Evolutionary conservation across 345 rosid species (phyloP).

Genomic region (Lepidium africanum): DNA sequence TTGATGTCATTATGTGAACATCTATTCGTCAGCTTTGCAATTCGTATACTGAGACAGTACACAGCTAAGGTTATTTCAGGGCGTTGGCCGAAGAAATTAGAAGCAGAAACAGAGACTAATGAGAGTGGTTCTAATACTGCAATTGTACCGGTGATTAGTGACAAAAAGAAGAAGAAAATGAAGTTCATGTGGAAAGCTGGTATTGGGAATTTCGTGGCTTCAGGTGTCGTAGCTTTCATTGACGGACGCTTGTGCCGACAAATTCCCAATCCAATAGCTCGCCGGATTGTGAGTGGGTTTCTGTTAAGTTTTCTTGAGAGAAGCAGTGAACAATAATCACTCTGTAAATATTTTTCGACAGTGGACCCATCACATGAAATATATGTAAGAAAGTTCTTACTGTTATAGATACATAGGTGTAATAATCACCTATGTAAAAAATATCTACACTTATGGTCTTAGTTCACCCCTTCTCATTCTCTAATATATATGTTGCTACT

Average conservation of each 20-base stretch:
- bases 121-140: slow-evolving; percentile 26
- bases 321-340: slow-evolving; percentile 27
- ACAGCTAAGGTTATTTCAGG: slow-evolving; percentile 38
- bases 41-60: slow-evolving; percentile 57
- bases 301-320: slow-evolving; percentile 68
- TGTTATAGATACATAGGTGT: too few relatives aligned
- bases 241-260: slow-evolving; percentile 84
- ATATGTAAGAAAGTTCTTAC: too few relatives aligned
- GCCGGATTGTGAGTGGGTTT: slow-evolving; percentile 87
- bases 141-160: slow-evolving; percentile 25
- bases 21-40: slow-evolving; percentile 83
- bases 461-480: too few relatives aligned
- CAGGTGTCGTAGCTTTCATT: slow-evolving; percentile 73
- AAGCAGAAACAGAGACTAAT: slow-evolving; percentile 14
- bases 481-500: too few relatives aligned
- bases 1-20: slow-evolving; percentile 76
- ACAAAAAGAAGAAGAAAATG: slow-evolving; percentile 28
- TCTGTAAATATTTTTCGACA: neutral
- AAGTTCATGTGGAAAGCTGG: slow-evolving; percentile 74
- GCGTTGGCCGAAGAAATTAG: slow-evolving; percentile 33
- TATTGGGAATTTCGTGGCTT: slow-evolving; percentile 50
- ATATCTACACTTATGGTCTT: too few relatives aligned
- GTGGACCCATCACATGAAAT: too few relatives aligned
- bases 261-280: slow-evolving; percentile 83
- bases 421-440: too few relatives aligned